Conservation (phyloP, 2,329 filamentous ascomycete genomes). For the Arthrobotrys iridis region DNA sequence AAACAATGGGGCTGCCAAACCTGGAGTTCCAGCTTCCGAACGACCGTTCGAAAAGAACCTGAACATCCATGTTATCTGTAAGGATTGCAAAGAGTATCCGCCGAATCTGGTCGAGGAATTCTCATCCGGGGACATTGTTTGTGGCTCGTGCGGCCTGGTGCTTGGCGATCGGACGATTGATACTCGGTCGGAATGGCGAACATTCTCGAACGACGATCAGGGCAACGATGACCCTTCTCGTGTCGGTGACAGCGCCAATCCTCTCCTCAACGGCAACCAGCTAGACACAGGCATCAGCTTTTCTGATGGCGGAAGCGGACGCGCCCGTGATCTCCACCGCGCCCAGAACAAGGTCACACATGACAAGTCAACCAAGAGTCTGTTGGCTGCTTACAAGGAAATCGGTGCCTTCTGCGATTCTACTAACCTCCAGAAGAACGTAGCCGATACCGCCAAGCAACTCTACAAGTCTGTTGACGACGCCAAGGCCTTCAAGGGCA, state of each 20-base stretch:
- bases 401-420: slow-evolving; percentile 88
- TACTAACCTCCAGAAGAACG: slow-evolving; percentile 80
- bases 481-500: slow-evolving; percentile 92
- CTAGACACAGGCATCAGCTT: slow-evolving; percentile 88
- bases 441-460: slow-evolving; percentile 90
- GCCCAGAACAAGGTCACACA: slow-evolving; percentile 82
- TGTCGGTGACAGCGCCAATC: slow-evolving; percentile 93
- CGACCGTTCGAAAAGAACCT: slow-evolving; percentile 80
- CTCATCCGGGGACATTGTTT: slow-evolving; percentile 90
- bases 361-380: slow-evolving; percentile 83
- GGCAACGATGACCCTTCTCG: slow-evolving; percentile 95
- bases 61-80: slow-evolving; percentile 84
- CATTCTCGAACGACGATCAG: slow-evolving; percentile 97
- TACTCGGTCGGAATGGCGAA: slow-evolving; percentile 96
- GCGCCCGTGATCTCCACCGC: slow-evolving; percentile 79
- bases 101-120: slow-evolving; percentile 94
- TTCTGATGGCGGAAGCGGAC: slow-evolving; percentile 75
- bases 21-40: slow-evolving; percentile 60
- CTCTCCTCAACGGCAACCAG: slow-evolving; percentile 87
- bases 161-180: slow-evolving; percentile 92
- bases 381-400: slow-evolving; percentile 85
- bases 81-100: slow-evolving; percentile 90
- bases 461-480: slow-evolving; percentile 96
- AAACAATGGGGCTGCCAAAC: slow-evolving; percentile 32
- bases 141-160: slow-evolving; percentile 88